Evolutionary conservation across 139 green algal genomes (phyloP).

Genomic region (Chlorella sp.): DNA sequence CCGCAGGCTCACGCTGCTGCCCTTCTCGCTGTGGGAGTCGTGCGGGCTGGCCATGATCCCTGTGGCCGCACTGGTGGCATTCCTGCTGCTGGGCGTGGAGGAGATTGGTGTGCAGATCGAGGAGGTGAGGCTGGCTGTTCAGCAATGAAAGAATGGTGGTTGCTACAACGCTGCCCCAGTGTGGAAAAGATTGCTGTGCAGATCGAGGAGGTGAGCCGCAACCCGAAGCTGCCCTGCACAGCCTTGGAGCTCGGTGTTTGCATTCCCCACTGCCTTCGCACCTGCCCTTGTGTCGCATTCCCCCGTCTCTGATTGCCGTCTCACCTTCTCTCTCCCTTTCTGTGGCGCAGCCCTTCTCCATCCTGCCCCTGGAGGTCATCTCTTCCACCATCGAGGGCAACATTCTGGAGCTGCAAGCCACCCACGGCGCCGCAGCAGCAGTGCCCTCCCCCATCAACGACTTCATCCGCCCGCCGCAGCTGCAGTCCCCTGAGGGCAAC

Average conservation of each 20-base stretch:
- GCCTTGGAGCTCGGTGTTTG: no score
- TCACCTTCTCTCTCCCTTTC: no score
- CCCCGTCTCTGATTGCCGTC: no score
- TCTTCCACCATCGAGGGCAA: conserved; percentile 22
- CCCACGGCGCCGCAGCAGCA: not conserved
- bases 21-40: conserved; percentile 67
- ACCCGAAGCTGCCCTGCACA: no score
- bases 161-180: no score
- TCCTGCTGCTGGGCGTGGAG: conserved; percentile 70
- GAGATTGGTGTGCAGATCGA: conserved; percentile 35
- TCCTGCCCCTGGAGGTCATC: conserved; percentile 55
- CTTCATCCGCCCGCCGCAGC: not conserved
- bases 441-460: not conserved
- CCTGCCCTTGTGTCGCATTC: no score
- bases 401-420: conserved; percentile 5
- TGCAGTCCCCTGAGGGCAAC: not conserved
- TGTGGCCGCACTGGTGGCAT: conserved; percentile 60
- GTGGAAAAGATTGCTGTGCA: conserved; percentile 29
- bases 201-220: conserved; percentile 37
- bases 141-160: no score
- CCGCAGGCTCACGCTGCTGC: conserved; percentile 30
- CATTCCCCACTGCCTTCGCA: no score
- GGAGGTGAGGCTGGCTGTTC: conserved; percentile 48
- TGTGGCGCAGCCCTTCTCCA: conserved; percentile 44
- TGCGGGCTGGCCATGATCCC: conserved; percentile 72